Base-by-base conservation (phyloP, 2,329 filamentous ascomycete genomes). In the Mycosphaerelloides madeirae region DNA sequence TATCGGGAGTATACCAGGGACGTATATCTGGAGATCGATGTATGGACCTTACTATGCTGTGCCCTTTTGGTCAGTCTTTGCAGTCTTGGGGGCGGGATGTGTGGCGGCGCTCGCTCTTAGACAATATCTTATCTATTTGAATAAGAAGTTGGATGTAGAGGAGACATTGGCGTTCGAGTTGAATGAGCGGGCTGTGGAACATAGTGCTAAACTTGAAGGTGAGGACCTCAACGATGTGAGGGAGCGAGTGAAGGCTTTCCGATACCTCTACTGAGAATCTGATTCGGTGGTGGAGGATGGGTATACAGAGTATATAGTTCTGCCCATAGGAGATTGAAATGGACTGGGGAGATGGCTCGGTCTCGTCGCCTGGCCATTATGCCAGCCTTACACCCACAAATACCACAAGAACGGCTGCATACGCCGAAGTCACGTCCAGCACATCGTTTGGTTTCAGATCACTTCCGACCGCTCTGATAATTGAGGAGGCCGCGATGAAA, bases 1-100 rank as follows among this genome's bases (percentile, higher is more conserved):
- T 41, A 35, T 45, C 12, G 43, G 38, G n/a, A 46, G 43, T 29
- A 50, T 47, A 16, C 39, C 36, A 6, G 44, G 48, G 13, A 50
- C 32, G 3, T 47, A 50, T 29, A 48, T 50, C 16, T 46, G 43
- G 43, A 34, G 43, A n/a, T 34, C 28, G 13, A 46, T 40, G 34
- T 43, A 46, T 29, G 43, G 35, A 3, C 47, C 43, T 1, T 46
- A 41, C 22, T 49, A 50, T 25, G 37, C 15, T 2, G 35, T 46
- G 9, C 46, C 38, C 6, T 42, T 49, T 13, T 32, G 43, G 46
- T 34, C 29, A 28, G 45, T 34, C 14, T 42, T 49, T 20, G 42
- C 38, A 1, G 41, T 49, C 19, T 29, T 45, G 7, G 46, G 19
- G 3, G 28, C 33, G 20, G 46, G 31, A 8, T 43, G 18, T 35